Evolutionary conservation across 306 rosid genomes (phyloP), one percentile per base, ranked within the genome.

Genomic region (Canavalia gladiata): DNA sequence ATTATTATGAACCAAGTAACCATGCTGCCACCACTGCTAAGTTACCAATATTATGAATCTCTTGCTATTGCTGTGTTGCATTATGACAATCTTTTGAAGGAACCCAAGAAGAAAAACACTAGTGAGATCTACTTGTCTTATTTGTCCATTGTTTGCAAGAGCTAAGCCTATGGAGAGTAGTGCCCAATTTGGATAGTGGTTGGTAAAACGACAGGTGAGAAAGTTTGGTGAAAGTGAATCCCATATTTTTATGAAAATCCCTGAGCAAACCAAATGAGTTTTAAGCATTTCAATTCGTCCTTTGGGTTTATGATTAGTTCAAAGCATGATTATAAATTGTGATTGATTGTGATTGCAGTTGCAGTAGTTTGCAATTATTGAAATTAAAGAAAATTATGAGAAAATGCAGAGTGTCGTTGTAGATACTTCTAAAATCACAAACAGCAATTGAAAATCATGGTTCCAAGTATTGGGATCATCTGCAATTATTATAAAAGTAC

Each of bases 201-300:
- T 77, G 66, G 54, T 77, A n/a, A 52, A 77, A 65, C 31, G 28
- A 47, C 11, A 59, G 57, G 10, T 75, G 6, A 59, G 79, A 62
- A 63, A 33, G 80, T 76, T 76, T 62, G 80, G 59, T 47, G 50
- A 5, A 7, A 59, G 35, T 73, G 43, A 62, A 62, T 46, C 70
- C 35, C 60, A 31, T n/a, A 45, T 37, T 77, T 62, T 63, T 64
- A 12, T 77, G 7, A 35, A 77, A 49, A 37, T 28, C 7, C 29
- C 31, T 64, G 4, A 46, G 3, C 74, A n/a, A 65, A 35, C 47
- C 65, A 76, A 60, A 46, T 37, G 0, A 45, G 60, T 7, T 72
- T 35, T 72, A 52, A 72, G 28, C 34, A n/a, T 52, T 39, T 50
- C n/a, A 11, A n/a, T 28, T 12, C 49, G 37, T 68, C 10, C 10